Evolutionary conservation across 345 rosid genomes (phyloP), one percentile per base, ranked within the genome.

Genomic region (Noccaea caerulescens): DNA sequence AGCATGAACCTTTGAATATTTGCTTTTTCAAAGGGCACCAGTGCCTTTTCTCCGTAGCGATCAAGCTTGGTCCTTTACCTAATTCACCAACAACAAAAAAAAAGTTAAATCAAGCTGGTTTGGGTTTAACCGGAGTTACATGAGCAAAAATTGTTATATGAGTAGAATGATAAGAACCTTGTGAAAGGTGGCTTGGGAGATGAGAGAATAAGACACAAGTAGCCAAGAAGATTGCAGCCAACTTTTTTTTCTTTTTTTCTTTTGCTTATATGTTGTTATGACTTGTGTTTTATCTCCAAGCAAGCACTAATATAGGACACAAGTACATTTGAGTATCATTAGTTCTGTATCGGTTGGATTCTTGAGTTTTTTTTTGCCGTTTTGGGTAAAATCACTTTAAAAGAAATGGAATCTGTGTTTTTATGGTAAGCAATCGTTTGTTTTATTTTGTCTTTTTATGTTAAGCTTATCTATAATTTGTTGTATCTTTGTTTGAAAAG

Each of bases 181-280:
- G 65, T 30, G 77, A 46, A 47, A 45, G n/a, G 52, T 65, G 42
- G 44, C 3, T 12, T 57, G 71, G 37, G 39, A 72, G 58, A 43
- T 65, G 63, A 4, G 39, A 65, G 77, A 56, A 65, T 27, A 73
- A 27, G 72, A 73, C 8, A 64, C 65, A 63, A 57, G 11, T 2
- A 44, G 41, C 43, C n/a, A 72, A 63, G 71, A 63, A 37, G 32
- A 63, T 63, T 36, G 58, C 50, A 63, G 42, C 51, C 42, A 72
- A 11, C 58, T 72, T 72, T 71, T 46, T 3, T 34, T 3, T n/a
- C 4, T 46, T 3, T 5, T 4, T 34, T 1, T 5, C 4, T 34
- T 13, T 1, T 27, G 3, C 12, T 13, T 10, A 9, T 2, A 10
- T 60, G 13, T n/a, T 47, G 38, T 51, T 41, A 42, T 53, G 71